A percentile compares a stretch with the other conserved stretches of the same genome.
Evolutionary conservation across 805 yeast species (phyloP).

Genomic region (Candida peoriensis): DNA sequence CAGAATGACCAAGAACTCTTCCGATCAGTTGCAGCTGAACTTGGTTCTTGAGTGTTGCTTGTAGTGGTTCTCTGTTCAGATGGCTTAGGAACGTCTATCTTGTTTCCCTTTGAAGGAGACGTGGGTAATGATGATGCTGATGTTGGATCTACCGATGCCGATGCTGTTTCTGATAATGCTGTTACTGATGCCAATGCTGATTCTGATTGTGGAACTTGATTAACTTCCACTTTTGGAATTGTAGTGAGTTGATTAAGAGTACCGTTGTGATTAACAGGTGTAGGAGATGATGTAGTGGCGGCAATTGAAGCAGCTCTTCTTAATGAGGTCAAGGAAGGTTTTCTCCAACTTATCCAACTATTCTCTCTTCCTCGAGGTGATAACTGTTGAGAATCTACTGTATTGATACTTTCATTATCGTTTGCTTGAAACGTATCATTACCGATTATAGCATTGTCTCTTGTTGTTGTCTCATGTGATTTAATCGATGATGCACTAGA

Average conservation of each 20-base stretch:
- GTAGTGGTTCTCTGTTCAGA: too few relatives aligned
- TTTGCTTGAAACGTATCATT: too few relatives aligned
- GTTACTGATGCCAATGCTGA: not conserved
- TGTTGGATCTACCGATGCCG: too few relatives aligned
- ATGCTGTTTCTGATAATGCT: not conserved
- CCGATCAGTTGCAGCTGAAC: conserved; percentile 1
- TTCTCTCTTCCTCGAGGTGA: conserved; percentile 1
- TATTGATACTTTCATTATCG: not conserved
- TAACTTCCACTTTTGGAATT: not conserved
- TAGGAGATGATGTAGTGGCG: conserved; percentile 29
- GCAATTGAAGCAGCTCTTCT: conserved; percentile 11
- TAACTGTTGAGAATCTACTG: conserved; percentile 2
- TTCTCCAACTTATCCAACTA: conserved; percentile 22
- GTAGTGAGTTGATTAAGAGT: too few relatives aligned
- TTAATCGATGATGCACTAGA: too few relatives aligned
- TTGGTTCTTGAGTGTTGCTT: too few relatives aligned
- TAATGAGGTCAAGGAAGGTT: conserved; percentile 19
- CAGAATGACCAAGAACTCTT: conserved; percentile 24
- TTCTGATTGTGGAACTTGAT: not conserved
- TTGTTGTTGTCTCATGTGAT: too few relatives aligned
- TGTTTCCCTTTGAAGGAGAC: too few relatives aligned
- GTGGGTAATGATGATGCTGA: too few relatives aligned
- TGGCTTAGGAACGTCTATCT: too few relatives aligned
- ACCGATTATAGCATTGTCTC: too few relatives aligned
- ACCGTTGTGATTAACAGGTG: not conserved